Evolutionary conservation across 495 filamentous ascomycete species (phyloP), one percentile per base, ranked within the genome.

Genomic region (Daldinia vernicosa): DNA sequence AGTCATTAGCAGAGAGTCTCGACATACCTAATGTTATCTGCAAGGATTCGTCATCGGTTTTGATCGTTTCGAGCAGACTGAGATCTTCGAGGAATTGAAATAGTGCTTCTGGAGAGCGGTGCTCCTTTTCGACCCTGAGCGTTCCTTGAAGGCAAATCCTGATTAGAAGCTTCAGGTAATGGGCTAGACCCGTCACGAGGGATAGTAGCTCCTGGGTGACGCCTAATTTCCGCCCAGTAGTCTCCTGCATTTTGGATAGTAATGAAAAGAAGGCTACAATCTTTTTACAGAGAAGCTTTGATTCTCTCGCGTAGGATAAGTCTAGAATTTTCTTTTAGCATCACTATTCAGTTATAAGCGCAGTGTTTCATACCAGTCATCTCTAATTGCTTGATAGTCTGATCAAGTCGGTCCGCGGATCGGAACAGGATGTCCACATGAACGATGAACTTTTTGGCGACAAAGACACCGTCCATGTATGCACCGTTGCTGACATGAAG

Each of bases 201-300:
- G 93, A 95, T 14, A 99, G 83, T 24, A 99, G 85, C 76, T 98
- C 96, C 79, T 99, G 96, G 14, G 96, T 99, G 33, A 99, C 96
- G 40, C 96, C 96, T 11, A 98, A 87, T 76, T 97, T 90, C 47
- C 92, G 84, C 37, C 93, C 89, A 7, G 93, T 93, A 14, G 90
- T 93, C 70, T 97, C 93, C 79, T 98, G 94, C 1, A 93, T 95
- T 74, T 97, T 97, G 2, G 95, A 94, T 4, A 99, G 84, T 32
- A 99, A 81, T 11, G 92, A 91, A 78, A 99, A 99, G 83, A 99
- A 99, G 17, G 95, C 92, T 27, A 99, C 95, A 59, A 99, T 97
- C 80, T 99, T 99, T 80, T 99, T 99, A 84, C 96, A 99, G 12
- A 99, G 89, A 32, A 99, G 85, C 80, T 98, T 99, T 22, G 96